Percentiles rank a stretch among this genome's conserved stretches.
Conservation (phyloP, 805 yeast species). For the Candida tallmaniae region DNA sequence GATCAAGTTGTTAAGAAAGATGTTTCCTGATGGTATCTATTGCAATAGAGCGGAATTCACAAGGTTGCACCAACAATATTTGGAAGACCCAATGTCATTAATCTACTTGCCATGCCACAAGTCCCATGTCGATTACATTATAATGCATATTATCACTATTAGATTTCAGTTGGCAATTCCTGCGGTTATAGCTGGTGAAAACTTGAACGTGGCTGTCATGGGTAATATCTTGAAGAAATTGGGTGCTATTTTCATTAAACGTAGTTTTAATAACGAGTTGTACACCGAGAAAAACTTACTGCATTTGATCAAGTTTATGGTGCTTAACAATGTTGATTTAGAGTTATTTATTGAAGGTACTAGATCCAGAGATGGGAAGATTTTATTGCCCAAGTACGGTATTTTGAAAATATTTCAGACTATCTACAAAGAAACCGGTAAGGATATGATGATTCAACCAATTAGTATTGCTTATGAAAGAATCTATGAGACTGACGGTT, state of each 20-base stretch:
- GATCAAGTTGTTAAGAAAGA: constrained; percentile 25
- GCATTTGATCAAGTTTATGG: constrained; percentile 45
- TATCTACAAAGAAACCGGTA: constrained; percentile 39
- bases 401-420: constrained; percentile 50
- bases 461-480: constrained; percentile 57
- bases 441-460: constrained; percentile 44
- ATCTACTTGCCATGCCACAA: constrained; percentile 58
- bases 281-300: constrained; percentile 45
- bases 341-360: constrained; percentile 68
- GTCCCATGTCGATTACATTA: constrained; percentile 58
- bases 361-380: constrained; percentile 61
- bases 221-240: constrained; percentile 45
- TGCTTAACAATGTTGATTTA: constrained; percentile 45
- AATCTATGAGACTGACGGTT: constrained; percentile 52
- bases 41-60: constrained; percentile 27
- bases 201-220: constrained; percentile 53
- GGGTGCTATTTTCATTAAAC: constrained; percentile 57
- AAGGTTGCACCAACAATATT: constrained; percentile 24
- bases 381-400: constrained; percentile 59
- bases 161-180: constrained; percentile 53
- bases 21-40: constrained; percentile 44
- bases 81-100: constrained; percentile 39
- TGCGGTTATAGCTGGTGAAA: constrained; percentile 62
- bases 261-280: constrained; percentile 41
- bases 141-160: constrained; percentile 49